Evolutionary conservation across 805 yeast species (phyloP), one percentile per base, ranked within the genome.

Genomic region (Zygosaccharomyces bisporus): DNA sequence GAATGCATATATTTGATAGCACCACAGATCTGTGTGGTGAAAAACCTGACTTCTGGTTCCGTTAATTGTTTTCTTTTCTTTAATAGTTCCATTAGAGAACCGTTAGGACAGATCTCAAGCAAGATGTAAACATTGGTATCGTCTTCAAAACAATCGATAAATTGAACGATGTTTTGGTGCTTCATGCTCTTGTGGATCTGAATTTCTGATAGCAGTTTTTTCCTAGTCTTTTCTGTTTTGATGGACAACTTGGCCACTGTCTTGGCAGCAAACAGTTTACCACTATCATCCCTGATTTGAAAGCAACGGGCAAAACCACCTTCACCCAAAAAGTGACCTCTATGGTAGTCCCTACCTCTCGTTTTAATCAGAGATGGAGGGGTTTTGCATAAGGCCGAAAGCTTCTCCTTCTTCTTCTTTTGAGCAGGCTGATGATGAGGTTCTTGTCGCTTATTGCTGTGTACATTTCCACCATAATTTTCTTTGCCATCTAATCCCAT

Each of bases 271-370:
- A 74, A 93, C 1, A 86, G 76, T 58, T 80, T 79, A 27, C 98
- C 98, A 52, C 77, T 72, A 49, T 88, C 84, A 67, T 90, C 96
- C 62, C 85, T 87, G 74, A 93, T 93, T 65, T 93, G 97, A 69
- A 93, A 93, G 63, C 99, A 93, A 61, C 98, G 80, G 13, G 99
- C 99, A 72, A 93, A 93, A 0, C 99, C 99, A 49, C 99, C 99
- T 70, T 91, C 98, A 29, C 99, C 99, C 27, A 93, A 72, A 57
- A 89, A 90, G 47, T 74, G 74, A 1, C 98, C 98, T 61, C 98
- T 78, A 52, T 85, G 87, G 66, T 86, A 93, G 56, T 89, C 95
- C 61, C 86, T 79, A 34, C 96, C 96, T 67, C 90, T 78, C 34
- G 93, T 87, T 55, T 91, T 77, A 53, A 93, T 95, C 52, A 90